Evolutionary conservation across 73 alveolate genomes (phyloP).

Genomic region (Paramecium sonneborni): DNA sequence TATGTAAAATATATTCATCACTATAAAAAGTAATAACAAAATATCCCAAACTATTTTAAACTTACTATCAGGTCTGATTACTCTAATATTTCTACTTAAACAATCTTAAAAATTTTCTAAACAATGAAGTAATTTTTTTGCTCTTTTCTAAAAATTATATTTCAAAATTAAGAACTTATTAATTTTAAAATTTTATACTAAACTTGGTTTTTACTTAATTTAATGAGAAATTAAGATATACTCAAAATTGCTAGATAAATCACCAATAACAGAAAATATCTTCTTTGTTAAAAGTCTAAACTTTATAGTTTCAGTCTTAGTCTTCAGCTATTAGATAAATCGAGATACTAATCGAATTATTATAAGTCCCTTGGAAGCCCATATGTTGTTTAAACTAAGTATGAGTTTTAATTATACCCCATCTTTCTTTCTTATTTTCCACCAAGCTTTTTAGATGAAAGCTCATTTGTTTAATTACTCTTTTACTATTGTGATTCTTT

Average conservation of each 20-base stretch:
- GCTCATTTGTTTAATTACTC: background rate
- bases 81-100: background rate
- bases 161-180: background rate
- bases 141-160: background rate
- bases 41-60: conserved; percentile 46
- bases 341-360: conserved; percentile 21
- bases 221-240: background rate
- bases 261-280: conserved; percentile 27
- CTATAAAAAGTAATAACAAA: background rate
- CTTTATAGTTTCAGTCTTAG: conserved; percentile 26
- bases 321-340: conserved; percentile 25
- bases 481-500: background rate
- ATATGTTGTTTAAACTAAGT: background rate
- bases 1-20: conserved; percentile 24
- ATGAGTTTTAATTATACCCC: background rate
- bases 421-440: background rate
- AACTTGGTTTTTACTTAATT: conserved; percentile 26
- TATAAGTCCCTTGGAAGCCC: background rate
- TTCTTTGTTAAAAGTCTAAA: background rate
- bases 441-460: background rate
- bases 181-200: background rate
- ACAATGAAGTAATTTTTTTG: background rate
- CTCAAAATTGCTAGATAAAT: conserved; percentile 27
- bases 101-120: background rate
- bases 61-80: conserved; percentile 21